phyloP scores from a whole-genome alignment of 2,329 filamentous ascomycete genomes.

The Colletotrichum cuscutae region DNA sequence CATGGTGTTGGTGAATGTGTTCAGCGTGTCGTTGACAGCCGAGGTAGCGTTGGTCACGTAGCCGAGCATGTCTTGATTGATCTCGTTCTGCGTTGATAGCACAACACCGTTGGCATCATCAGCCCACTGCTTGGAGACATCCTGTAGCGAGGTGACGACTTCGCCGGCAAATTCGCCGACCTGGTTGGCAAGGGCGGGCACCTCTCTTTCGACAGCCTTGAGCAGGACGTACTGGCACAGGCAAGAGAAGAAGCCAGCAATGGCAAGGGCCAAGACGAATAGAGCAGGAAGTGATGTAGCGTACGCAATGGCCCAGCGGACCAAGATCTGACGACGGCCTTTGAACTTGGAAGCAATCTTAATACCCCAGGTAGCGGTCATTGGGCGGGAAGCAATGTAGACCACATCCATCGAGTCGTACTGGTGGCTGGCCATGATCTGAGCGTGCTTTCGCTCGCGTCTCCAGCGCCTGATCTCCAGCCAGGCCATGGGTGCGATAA shows the following conservation, averaged over 20 bases:
- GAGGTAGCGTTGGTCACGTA: conserved; percentile 87
- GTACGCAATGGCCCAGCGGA: conserved; percentile 87
- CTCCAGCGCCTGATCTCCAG: conserved; percentile 83
- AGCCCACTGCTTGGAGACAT: conserved; percentile 82
- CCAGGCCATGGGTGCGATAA: conserved; percentile 82
- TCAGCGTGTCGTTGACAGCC: conserved; percentile 87
- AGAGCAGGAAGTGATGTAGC: conserved; percentile 85
- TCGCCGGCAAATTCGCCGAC: conserved; percentile 83
- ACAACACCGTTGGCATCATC: conserved; percentile 80
- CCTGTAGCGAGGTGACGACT: conserved; percentile 77
- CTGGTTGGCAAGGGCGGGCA: conserved; percentile 78
- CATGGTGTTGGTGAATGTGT: conserved; percentile 83
- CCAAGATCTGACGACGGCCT: conserved; percentile 74
- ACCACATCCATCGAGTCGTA: conserved; percentile 88
- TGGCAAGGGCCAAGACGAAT: conserved; percentile 84
- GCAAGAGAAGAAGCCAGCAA: conserved; percentile 85
- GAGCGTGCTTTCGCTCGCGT: conserved; percentile 75
- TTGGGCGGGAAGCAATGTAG: conserved; percentile 86
- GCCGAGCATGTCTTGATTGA: conserved; percentile 87
- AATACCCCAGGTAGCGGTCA: conserved; percentile 78
- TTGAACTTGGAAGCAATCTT: conserved; percentile 74
- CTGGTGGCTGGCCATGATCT: conserved; percentile 71
- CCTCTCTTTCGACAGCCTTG: conserved; percentile 75
- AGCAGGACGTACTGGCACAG: conserved; percentile 86
- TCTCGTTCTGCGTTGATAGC: conserved; percentile 73